Evolutionary conservation across 306 rosid species (phyloP), one percentile per base, ranked within the genome.

Genomic region (Arachis hypogaea): DNA sequence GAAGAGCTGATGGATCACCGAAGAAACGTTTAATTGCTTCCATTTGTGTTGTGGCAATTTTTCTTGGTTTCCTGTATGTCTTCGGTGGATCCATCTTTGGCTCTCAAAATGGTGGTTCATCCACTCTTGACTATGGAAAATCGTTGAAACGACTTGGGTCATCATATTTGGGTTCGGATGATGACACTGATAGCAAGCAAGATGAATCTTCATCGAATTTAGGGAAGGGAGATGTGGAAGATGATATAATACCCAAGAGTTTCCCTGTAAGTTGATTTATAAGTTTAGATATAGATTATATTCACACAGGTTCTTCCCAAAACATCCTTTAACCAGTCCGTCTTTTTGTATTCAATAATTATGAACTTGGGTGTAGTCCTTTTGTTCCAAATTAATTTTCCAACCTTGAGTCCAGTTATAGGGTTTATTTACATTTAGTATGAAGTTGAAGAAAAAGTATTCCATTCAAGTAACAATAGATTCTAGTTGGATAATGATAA

Each of bases 41-140:
- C 59, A 59, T 94, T 28, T 86, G 78, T 83, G 81, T 64, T 7
- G 86, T 75, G 80, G 81, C 86, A 43, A 50, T 90, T 70, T 82
- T 92, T 81, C 86, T 94, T 67, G 91, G 93, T 82, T 87, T 92
- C 66, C 83, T 92, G 6, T 94, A 94, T 78, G 90, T 83, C 59
- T 94, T 84, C 16, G 80, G 87, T 83, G 98, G 97, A 82, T 89
- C 97, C 78, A 74, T 90, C 84, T 92, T 90, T 81, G 92, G 96
- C 68, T 85, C 90, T 54, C 88, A 83, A 74, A 85, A 56, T 67
- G 60, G 59, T 16, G 88, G 94, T 72, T 77, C 89, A 46, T 86
- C 93, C 51, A 89, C 96, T 56, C 83, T 94, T 12, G 93, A 92
- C 77, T 89, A 87, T 85, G 96, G 97, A 14, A 88, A 79, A 72